Percentiles rank a stretch among this genome's conserved stretches.
Evolutionary conservation across 78 protist species (phyloP).

Genomic region (Dictyostelium purpureum): DNA sequence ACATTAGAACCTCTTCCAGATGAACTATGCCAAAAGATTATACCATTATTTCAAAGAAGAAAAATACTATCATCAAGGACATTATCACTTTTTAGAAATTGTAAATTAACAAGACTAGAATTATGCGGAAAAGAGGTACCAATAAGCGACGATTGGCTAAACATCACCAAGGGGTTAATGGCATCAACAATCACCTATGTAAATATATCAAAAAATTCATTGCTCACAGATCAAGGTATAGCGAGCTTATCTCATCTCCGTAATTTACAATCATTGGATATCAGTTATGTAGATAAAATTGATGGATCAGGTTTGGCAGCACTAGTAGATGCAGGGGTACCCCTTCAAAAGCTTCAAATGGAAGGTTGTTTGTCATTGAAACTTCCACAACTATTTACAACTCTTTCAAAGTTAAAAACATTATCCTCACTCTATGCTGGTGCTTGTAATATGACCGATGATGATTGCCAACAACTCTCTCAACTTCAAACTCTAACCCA

Average conservation of each 20-base stretch:
- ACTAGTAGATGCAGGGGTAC: slow-evolving; percentile 16
- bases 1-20: slow-evolving; percentile 57
- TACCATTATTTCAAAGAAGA: slow-evolving; percentile 28
- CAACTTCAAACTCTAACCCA: background rate
- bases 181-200: background rate
- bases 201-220: slow-evolving; percentile 13
- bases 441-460: background rate
- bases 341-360: slow-evolving; percentile 20
- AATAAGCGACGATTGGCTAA: slow-evolving; percentile 52
- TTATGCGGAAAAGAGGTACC: slow-evolving; percentile 33
- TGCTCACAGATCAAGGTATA: slow-evolving; percentile 38
- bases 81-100: slow-evolving; percentile 30
- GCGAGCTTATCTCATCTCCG: slow-evolving; percentile 13
- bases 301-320: background rate
- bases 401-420: background rate
- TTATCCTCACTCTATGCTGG: slow-evolving; percentile 13
- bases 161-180: slow-evolving; percentile 50
- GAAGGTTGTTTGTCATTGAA: slow-evolving; percentile 17
- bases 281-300: slow-evolving; percentile 30
- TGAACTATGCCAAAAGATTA: slow-evolving; percentile 31
- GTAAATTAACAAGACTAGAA: slow-evolving; percentile 30
- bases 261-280: background rate
- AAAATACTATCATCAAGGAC: slow-evolving; percentile 32
- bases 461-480: background rate
- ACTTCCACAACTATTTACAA: background rate